Evolutionary conservation across 768 basidiomycete genomes (phyloP).

Genomic region (Boletus sp.): DNA sequence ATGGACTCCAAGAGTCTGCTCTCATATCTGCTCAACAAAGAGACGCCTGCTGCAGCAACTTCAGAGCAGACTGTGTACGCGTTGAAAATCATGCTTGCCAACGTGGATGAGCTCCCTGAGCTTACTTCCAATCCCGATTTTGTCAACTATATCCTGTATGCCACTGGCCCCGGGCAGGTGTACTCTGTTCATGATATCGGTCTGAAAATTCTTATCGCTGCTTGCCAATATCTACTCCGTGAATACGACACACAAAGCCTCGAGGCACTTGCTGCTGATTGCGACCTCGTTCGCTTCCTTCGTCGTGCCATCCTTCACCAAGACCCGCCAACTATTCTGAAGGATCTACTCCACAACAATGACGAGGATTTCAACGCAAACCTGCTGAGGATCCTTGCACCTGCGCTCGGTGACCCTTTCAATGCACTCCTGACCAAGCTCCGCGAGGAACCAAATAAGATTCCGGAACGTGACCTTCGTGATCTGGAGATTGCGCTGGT

Average conservation of each 20-base stretch:
- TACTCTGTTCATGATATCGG: conserved; percentile 1
- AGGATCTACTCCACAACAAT: not conserved
- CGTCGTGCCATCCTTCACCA: not conserved
- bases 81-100: conserved; percentile 1
- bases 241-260: not conserved
- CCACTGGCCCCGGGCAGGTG: conserved; percentile 1
- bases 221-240: not conserved
- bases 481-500: conserved; percentile 7
- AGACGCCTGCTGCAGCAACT: not conserved
- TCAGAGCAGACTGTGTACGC: conserved; percentile 1
- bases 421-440: conserved; percentile 1
- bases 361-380: not conserved
- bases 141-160: conserved; percentile 2
- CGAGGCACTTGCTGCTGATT: not conserved
- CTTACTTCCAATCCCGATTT: conserved; percentile 1
- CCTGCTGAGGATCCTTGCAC: not conserved
- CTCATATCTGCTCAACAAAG: conserved; percentile 1
- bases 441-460: not conserved
- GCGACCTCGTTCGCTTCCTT: conserved; percentile 1
- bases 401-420: conserved; percentile 4
- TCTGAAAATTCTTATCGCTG: not conserved
- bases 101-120: not conserved
- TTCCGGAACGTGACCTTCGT: conserved; percentile 3
- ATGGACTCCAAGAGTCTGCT: not conserved
- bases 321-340: conserved; percentile 5